phyloP scores from a whole-genome alignment of 768 basidiomycete species.

The Boletellus sp. region DNA sequence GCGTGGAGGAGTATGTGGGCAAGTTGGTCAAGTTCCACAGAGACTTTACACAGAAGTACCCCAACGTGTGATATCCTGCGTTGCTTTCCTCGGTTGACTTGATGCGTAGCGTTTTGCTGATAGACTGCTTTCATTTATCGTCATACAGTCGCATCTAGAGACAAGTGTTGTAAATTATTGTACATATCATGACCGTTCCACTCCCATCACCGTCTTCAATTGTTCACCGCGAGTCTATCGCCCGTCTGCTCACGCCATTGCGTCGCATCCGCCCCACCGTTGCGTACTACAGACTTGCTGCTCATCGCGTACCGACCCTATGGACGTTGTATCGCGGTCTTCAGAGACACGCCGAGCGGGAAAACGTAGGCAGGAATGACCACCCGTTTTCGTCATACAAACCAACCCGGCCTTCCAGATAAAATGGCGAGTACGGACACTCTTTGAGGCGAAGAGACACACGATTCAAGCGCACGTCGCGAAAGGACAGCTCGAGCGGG shows the following conservation, averaged over 20 bases:
- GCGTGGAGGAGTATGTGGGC: conserved; percentile 87
- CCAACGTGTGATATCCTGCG: conserved; percentile 12
- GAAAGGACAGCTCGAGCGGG: conserved; percentile 42
- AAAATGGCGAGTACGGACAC: conserved; percentile 47
- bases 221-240: conserved; percentile 51
- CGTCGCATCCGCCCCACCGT: conserved; percentile 56
- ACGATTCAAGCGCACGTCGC: conserved; percentile 54
- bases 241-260: conserved; percentile 50
- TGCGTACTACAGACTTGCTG: conserved; percentile 65
- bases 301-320: conserved; percentile 73
- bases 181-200: conserved; percentile 11
- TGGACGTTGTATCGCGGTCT: conserved; percentile 76
- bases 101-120: not conserved
- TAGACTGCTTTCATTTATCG: not conserved
- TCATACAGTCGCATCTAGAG: conserved; percentile 3
- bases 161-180: conserved; percentile 1
- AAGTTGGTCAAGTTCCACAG: conserved; percentile 77
- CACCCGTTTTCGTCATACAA: not conserved
- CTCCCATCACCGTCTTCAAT: conserved; percentile 32
- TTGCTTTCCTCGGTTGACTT: not conserved
- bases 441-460: conserved; percentile 51
- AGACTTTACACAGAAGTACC: conserved; percentile 53
- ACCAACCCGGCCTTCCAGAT: conserved; percentile 40
- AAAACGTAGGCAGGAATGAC: conserved; percentile 42
- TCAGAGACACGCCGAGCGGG: conserved; percentile 49